Evolutionary conservation across 2,329 filamentous ascomycete species (phyloP), one percentile per base, ranked within the genome.

Genomic region (Plectosphaerella plurivora): DNA sequence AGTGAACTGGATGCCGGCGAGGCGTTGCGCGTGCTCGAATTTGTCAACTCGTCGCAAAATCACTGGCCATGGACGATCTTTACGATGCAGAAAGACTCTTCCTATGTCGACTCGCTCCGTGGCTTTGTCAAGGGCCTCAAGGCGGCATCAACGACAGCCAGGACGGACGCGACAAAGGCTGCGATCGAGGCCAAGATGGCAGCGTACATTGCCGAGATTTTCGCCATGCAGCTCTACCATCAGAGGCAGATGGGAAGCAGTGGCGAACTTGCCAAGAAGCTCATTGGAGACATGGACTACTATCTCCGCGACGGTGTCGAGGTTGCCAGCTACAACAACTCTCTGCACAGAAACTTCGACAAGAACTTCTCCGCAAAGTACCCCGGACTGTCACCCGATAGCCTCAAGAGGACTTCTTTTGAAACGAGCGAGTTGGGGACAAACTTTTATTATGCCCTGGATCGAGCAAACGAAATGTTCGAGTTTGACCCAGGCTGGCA

Each of bases 51-150:
- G 3, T 89, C 93, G 5, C 92, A 97, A 64, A 94, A 96, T 67
- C 89, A 91, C 64, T 97, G 93, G 93, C 88, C 92, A 1, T 96
- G 93, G 90, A 92, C 91, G 1, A 91, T 95, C 52, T 87, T 89
- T 52, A 85, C 88, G 39, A 74, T 96, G 36, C 83, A 88, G 55
- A 86, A 86, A 54, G 88, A 96, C 61, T 78, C 81, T 1, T 75
- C 77, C 0, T 93, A 96, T 62, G 79, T 97, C 52, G 76, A 83
- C 42, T 82, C 83, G 51, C 78, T 96, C 16, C 81, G 89, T 16
- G 76, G 79, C 4, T 94, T 90, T 65, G 79, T 94, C 35, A 81
- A 78, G 11, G 71, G 74, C 5, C 69, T 89, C 20, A 76, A 76
- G 53, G 68, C 82, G 5, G 75, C 79, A 1, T 69, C 76, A 5